Evolutionary conservation across 1,284 basidiomycete species (phyloP), one percentile per base, ranked within the genome.

Genomic region (Megacollybia platyphylla): DNA sequence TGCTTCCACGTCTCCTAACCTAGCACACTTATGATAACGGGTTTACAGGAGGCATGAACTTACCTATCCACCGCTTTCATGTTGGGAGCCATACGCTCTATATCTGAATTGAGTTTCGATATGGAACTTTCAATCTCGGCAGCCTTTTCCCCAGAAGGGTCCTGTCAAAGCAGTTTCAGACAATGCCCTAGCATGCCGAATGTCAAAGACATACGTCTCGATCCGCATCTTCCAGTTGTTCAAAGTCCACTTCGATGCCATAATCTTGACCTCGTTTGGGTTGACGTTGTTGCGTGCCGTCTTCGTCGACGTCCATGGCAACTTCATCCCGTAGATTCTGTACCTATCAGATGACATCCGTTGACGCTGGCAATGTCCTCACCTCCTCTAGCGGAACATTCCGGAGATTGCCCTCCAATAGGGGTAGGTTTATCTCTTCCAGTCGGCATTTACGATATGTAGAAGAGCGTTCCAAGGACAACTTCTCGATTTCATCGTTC

Each of bases 301-400:
- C 86, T 40, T 83, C 83, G 46, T 91, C 88, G 1, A 93, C 70
- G 48, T 94, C 88, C 87, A 94, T 92, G 4, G 79, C 79, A n/a
- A 84, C 78, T 57, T 84, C 85, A 28, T 87, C 84, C 8, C 79
- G 73, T 11, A 89, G 68, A 51, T 89, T 87, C 81, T 87, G 50
- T 41, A 44, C 28, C 17, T 10, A 17, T 20, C 30, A 46, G 20
- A 30, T 3, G 2, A 36, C 9, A n/a, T 18, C 4, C 28, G n/a
- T 18, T 10, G 15, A n/a, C 30, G 18, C 11, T 35, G 9, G 37
- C 10, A 24, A 27, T 36, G 40, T 48, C n/a, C 64, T 46, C 47
- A 86, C 89, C 73, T 96, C 92, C 55, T 97, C 92, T 72, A 98
- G 87, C 0, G 93, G 88, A 0, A 98, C 90, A 49, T 87, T 77